phyloP scores from a whole-genome alignment of 768 basidiomycete species.

The Termitomyces sp. region DNA sequence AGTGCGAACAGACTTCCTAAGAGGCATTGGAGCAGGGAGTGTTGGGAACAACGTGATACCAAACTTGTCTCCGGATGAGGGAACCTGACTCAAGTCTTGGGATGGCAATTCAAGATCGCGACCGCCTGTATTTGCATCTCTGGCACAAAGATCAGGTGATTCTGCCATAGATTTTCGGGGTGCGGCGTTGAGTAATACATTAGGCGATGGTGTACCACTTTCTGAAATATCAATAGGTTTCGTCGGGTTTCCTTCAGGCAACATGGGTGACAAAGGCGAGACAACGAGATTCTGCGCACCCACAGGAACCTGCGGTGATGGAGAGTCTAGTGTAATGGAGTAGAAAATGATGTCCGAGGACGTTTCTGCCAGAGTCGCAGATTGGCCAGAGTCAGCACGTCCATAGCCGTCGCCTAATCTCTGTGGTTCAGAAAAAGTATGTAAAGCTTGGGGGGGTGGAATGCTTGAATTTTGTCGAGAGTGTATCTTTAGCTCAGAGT shows the following conservation, averaged over 20 bases:
- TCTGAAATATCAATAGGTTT: background rate
- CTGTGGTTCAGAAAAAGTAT: background rate
- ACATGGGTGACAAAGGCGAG: background rate
- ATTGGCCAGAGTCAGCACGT: background rate
- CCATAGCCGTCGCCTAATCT: background rate
- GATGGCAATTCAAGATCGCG: constrained; percentile 25
- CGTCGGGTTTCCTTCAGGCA: background rate
- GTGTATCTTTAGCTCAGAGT: constrained; percentile 33
- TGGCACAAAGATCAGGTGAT: constrained; percentile 2
- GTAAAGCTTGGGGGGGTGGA: background rate
- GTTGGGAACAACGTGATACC: constrained; percentile 46
- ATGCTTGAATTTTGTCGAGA: background rate
- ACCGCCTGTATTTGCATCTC: constrained; percentile 1
- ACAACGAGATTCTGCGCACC: background rate
- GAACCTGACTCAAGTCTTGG: constrained; percentile 24
- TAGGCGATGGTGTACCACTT: background rate
- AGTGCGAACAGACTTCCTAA: constrained; percentile 61
- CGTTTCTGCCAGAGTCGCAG: constrained; percentile 15
- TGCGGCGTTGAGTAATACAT: constrained; percentile 9
- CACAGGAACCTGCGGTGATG: constrained; percentile 10
- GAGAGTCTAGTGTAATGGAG: constrained; percentile 34
- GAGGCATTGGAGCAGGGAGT: constrained; percentile 63
- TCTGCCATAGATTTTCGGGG: constrained; percentile 1
- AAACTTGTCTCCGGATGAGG: constrained; percentile 28
- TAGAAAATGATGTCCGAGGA: constrained; percentile 32